Conservation (phyloP, 192 early-diverging fungal species). For the Linnemannia schmuckeri region DNA sequence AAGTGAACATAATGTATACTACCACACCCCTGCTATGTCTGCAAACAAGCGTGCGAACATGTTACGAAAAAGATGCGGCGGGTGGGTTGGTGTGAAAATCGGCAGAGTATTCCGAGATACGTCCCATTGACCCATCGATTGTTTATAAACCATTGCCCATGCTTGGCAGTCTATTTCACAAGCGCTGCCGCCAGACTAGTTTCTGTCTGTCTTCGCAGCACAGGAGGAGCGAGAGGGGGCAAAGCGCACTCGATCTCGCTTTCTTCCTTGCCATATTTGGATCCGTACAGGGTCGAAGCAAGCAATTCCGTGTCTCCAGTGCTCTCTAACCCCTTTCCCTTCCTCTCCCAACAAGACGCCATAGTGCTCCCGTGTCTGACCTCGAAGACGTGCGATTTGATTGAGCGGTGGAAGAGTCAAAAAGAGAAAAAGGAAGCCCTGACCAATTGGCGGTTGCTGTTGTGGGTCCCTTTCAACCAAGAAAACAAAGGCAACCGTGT, state of each 20-base stretch:
- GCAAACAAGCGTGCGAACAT: background rate
- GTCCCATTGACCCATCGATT: too few species aligned
- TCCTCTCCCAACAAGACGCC: background rate
- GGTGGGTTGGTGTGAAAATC: background rate
- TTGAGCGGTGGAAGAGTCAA: background rate
- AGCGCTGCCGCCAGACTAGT: too few species aligned
- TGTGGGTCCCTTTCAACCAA: too few species aligned
- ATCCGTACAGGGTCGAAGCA: background rate
- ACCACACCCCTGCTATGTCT: background rate
- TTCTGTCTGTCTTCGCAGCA: too few species aligned
- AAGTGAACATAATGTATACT: background rate
- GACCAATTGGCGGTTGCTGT: background rate
- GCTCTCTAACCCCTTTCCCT: too few species aligned
- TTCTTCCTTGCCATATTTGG: background rate
- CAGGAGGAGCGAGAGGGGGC: background rate
- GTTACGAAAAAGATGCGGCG: background rate
- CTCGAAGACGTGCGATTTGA: background rate
- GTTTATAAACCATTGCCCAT: too few species aligned
- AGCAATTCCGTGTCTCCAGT: background rate
- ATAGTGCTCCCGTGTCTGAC: background rate
- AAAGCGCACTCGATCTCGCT: background rate
- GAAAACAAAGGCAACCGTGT: too few species aligned
- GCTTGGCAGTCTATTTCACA: too few species aligned
- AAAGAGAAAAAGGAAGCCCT: background rate
- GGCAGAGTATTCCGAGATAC: too few species aligned